Evolutionary conservation across 2,329 filamentous ascomycete genomes (phyloP), one percentile per base, ranked within the genome.

Genomic region (Leptographium galeiforme): DNA sequence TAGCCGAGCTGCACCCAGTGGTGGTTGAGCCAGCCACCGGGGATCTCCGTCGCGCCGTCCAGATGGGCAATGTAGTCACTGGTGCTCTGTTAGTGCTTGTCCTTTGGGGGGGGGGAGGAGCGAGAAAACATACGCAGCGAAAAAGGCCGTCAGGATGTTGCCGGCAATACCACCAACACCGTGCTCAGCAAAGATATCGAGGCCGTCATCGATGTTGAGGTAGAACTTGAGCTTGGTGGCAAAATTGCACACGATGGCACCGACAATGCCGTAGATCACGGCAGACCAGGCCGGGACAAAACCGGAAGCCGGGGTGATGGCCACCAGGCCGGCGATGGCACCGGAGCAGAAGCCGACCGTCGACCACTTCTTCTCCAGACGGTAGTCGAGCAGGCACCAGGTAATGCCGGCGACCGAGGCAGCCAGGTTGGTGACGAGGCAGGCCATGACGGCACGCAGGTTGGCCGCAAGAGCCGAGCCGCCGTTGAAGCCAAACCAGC

Each of bases 401-500:
- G 85, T 87, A 56, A 95, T 78, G 55, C 85, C 89, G 53, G 84
- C 89, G 32, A 87, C 79, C 40, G 82, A 87, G 19, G 90, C 90
- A 47, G 90, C 84, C 25, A 95, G 74, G 69, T 95, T 91, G 55
- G 90, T 95, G 57, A 91, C 87, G 50, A 93, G 79, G 62, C 85
- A 86, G 52, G 90, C 89, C 85, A 95, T 91, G 66, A 95, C 76
- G 52, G 90, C 87, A 56, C 90, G 87, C 61, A 95, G 72, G 71
- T 93, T 95, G 58, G 88, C 86, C 55, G 79, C 77, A 45, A 94
- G 75, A 2, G 89, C 90, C 4, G 85, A 79, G 57, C 90, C 90
- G 52, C 87, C 89, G 68, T 95, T 96, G 79, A 96, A 96, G 49
- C 90, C 90, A 66, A 95, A 93, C 90, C 89, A 96, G 55, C 90